These are phyloP conservation scores for Pilobolus umbonatus DNA, from an alignment of 192 early-diverging fungal genomes.

Conservation along the genomic window DNA sequence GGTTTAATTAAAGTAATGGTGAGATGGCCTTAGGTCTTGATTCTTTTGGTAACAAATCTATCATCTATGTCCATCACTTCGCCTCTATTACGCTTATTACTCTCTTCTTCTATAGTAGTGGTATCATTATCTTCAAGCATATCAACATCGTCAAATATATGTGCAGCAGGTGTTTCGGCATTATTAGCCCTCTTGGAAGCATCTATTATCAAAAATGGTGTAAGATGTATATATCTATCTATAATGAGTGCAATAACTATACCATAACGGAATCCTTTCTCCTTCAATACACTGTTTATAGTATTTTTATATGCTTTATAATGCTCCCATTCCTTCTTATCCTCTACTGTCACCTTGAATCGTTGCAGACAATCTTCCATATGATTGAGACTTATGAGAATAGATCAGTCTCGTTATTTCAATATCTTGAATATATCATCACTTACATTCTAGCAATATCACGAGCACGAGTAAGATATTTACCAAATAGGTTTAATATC, in stretches of 20 bases:
- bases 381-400: slow-evolving; percentile 30
- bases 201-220: slow-evolving; percentile 1
- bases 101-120: not conserved
- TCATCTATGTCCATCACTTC: slow-evolving; percentile 14
- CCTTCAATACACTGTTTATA: slow-evolving; percentile 36
- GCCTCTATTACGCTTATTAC: not conserved
- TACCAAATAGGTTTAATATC: slow-evolving; percentile 33
- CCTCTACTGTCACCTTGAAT: slow-evolving; percentile 14
- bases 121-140: not conserved
- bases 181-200: slow-evolving; percentile 8
- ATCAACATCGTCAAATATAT: slow-evolving; percentile 6
- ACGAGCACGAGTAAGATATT: slow-evolving; percentile 21
- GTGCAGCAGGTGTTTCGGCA: slow-evolving; percentile 8
- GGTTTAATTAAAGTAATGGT: too few species aligned
- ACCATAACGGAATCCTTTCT: slow-evolving; percentile 36
- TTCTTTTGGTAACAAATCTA: not conserved
- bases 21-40: too few species aligned
- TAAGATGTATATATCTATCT: too few species aligned
- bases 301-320: slow-evolving; percentile 38
- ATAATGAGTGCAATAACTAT: too few species aligned
- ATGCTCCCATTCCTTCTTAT: slow-evolving; percentile 37
- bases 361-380: slow-evolving; percentile 29
- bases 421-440: not conserved
- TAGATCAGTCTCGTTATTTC: not conserved
- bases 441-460: slow-evolving; percentile 44